These are phyloP conservation scores for Cocos nucifera DNA, from an alignment of 176 grass and related monocot species.

Conservation along the genomic window DNA sequence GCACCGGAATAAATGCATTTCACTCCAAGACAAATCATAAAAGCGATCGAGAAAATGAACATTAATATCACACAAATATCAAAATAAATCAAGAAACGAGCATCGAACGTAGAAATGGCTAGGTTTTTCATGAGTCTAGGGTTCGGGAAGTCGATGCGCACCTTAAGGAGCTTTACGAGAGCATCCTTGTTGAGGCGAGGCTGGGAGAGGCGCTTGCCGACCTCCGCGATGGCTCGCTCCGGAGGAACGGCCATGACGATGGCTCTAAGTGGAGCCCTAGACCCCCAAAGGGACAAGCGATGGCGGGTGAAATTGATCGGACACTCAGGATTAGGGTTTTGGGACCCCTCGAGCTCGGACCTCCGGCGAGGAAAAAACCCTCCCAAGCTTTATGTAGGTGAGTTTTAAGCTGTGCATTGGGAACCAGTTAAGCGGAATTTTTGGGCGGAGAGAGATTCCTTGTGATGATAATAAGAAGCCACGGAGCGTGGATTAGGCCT, in stretches of 20 bases:
- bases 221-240: conserved; percentile 44
- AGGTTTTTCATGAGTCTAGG: not conserved
- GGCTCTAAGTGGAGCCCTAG: not conserved
- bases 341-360: no score
- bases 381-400: no score
- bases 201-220: conserved; percentile 64
- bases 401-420: no score
- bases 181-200: conserved; percentile 79
- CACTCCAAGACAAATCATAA: not conserved
- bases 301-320: no score
- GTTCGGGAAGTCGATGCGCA: not conserved
- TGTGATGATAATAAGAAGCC: no score
- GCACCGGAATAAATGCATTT: not conserved
- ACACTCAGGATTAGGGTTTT: no score
- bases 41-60: not conserved
- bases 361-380: no score
- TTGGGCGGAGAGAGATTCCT: no score
- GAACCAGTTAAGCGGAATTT: no score
- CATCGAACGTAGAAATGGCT: not conserved
- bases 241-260: conserved; percentile 14
- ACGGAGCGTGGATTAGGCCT: no score
- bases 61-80: not conserved
- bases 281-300: no score
- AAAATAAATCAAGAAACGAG: not conserved
- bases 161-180: conserved; percentile 87